Percentiles rank a stretch among this genome's conserved stretches.
Conservation (phyloP, 2,329 filamentous ascomycete genomes). For the Aureobasidium sp. region DNA sequence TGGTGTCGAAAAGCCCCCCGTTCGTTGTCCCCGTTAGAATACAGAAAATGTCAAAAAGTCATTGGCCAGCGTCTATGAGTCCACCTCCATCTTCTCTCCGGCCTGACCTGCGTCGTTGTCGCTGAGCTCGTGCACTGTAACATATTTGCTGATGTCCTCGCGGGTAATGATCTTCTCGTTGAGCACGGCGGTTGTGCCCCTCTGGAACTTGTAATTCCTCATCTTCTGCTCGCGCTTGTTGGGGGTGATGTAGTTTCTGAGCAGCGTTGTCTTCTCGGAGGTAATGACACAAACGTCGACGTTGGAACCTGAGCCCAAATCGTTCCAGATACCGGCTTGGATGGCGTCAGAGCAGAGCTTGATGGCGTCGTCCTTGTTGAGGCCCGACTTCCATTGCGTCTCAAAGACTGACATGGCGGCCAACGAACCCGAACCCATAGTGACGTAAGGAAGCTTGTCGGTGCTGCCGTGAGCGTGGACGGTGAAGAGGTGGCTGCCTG, state of each 20-base stretch:
- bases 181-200: constrained; percentile 89
- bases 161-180: constrained; percentile 95
- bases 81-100: constrained; percentile 60
- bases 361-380: constrained; percentile 75
- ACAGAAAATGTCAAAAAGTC: constrained; percentile 12
- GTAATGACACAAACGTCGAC: constrained; percentile 96
- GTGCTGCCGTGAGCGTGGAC: constrained; percentile 97
- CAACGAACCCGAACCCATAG: constrained; percentile 93
- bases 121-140: constrained; percentile 80
- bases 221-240: constrained; percentile 89
- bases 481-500: constrained; percentile 90
- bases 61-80: constrained; percentile 32
- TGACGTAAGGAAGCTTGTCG: constrained; percentile 98
- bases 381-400: constrained; percentile 78
- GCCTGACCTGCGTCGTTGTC: constrained; percentile 56
- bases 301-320: constrained; percentile 92
- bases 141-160: constrained; percentile 88
- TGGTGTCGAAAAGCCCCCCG: constrained; percentile 1
- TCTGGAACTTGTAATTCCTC: constrained; percentile 83
- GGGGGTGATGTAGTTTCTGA: constrained; percentile 88
- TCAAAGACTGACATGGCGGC: constrained; percentile 98
- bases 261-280: constrained; percentile 84
- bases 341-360: constrained; percentile 80
- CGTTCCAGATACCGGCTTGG: constrained; percentile 96
- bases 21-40: constrained; percentile 12